Percentiles rank a stretch among this genome's conserved stretches.
Evolutionary conservation across 371 early-diverging fungal genomes (phyloP).

Genomic region (Rhizopus sp.): DNA sequence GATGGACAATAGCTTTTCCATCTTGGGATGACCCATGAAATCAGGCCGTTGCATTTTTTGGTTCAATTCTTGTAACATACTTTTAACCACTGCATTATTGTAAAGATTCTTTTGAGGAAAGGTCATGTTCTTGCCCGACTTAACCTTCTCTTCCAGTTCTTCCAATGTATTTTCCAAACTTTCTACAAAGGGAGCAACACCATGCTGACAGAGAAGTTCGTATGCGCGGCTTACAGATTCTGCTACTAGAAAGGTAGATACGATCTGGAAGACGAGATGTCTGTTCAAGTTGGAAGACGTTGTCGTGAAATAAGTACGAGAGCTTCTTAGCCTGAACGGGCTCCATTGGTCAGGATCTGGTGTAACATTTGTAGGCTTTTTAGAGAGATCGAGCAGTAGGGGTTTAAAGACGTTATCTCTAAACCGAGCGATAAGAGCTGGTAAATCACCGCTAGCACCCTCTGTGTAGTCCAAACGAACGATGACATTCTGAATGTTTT

Average conservation of each 20-base stretch:
- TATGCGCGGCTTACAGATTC: constrained; percentile 53
- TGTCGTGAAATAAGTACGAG: constrained; percentile 42
- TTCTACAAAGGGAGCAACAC: constrained; percentile 62
- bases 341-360: constrained; percentile 45
- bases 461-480: constrained; percentile 67
- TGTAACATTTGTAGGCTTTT: constrained; percentile 43
- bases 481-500: constrained; percentile 63
- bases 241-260: constrained; percentile 42
- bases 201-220: constrained; percentile 60
- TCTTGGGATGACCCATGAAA: constrained; percentile 84
- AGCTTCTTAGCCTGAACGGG: constrained; percentile 46
- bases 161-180: constrained; percentile 37
- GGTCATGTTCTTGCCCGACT: background rate
- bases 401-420: constrained; percentile 43
- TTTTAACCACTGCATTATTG: constrained; percentile 3
- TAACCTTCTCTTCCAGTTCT: constrained; percentile 9
- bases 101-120: background rate
- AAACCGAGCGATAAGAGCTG: constrained; percentile 31
- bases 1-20: constrained; percentile 64
- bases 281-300: constrained; percentile 28
- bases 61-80: constrained; percentile 2
- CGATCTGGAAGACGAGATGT: constrained; percentile 29
- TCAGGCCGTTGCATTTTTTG: constrained; percentile 26
- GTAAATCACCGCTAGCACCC: constrained; percentile 44
- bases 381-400: constrained; percentile 47